Evolutionary conservation across 2,329 filamentous ascomycete species (phyloP), one percentile per base, ranked within the genome.

Genomic region (Exophiala sp.): DNA sequence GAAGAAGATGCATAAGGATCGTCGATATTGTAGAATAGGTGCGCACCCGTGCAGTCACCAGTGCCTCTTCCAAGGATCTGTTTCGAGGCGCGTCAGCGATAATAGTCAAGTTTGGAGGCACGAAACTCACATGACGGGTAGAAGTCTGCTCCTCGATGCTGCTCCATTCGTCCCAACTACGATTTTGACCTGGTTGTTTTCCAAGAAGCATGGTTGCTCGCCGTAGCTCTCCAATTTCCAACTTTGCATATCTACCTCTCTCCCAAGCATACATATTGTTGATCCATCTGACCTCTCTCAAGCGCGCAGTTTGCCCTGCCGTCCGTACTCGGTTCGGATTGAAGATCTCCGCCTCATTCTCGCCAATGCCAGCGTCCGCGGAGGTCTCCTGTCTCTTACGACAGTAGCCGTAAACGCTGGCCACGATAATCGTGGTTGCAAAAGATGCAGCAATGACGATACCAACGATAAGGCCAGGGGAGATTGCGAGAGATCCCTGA

Each of bases 271-370:
- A 58, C 55, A 58, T 54, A 29, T 54, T 58, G 38, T 58, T 60
- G 54, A 57, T 51, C 47, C 48, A 52, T 47, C 57, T 54, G 12
- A 60, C 57, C 35, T 60, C 57, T 24, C 42, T 57, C 57, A 60
- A 53, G 21, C 57, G 52, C 3, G 54, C 52, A 8, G 29, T 33
- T 14, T 60, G 57, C 6, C 38, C 38, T n/a, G 51, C 51, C 6
- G 48, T 41, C 10, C 48, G 51, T 16, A 33, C 50, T 5, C 56
- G 8, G 39, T 50, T 50, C 53, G 57, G 47, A 50, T 65, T 55
- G 45, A 58, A 61, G 9, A 56, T 56, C 1, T 58, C 54, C 3
- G 55, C 60, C 6, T 57, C 55, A 39, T 52, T 52, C 3, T 61
- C 53, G 5, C 58, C 62, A 14, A 62, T 60, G 6, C 50, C 55